These are phyloP conservation scores for Penicillium turbatum DNA, from an alignment of 495 filamentous ascomycete species.

Conservation along the genomic window DNA sequence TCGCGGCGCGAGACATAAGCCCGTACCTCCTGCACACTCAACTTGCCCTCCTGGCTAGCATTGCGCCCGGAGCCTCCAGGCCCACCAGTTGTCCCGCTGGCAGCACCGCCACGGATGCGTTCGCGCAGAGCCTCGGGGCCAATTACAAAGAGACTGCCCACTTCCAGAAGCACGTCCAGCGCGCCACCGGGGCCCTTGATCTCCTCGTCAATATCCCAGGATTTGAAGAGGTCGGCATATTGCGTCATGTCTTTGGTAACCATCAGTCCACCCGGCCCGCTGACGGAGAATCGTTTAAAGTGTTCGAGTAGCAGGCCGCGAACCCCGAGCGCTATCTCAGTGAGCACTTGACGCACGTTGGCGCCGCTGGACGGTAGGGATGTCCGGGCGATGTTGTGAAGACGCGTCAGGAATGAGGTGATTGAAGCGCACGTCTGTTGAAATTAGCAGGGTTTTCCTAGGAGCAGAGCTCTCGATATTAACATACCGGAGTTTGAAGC, in stretches of 20 bases:
- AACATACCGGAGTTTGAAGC: constrained; percentile 68
- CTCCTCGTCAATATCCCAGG: constrained; percentile 71
- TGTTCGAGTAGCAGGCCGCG: constrained; percentile 79
- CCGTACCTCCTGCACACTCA: constrained; percentile 70
- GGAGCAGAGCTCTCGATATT: neutral
- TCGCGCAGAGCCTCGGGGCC: constrained; percentile 83
- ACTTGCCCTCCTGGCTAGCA: constrained; percentile 43
- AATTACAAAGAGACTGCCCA: constrained; percentile 96
- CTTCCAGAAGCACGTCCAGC: constrained; percentile 84
- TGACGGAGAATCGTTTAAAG: constrained; percentile 89
- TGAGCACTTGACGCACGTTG: constrained; percentile 72
- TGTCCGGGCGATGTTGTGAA: constrained; percentile 54
- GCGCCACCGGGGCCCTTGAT: constrained; percentile 51
- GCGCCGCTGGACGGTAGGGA: constrained; percentile 67
- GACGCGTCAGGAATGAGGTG: constrained; percentile 66
- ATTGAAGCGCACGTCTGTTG: constrained; percentile 68
- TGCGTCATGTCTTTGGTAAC: constrained; percentile 93
- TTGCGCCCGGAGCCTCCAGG: constrained; percentile 22
- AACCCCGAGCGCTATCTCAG: constrained; percentile 79
- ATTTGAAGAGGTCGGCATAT: constrained; percentile 77
- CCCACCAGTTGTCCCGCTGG: constrained; percentile 25
- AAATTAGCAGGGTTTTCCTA: neutral
- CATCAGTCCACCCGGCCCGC: constrained; percentile 86
- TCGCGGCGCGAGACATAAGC: constrained; percentile 77
- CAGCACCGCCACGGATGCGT: constrained; percentile 56